A percentile compares a stretch with the other conserved stretches of the same genome.
Evolutionary conservation across 2,329 filamentous ascomycete species (phyloP).

Genomic region (Paraconiothyrium sp.): DNA sequence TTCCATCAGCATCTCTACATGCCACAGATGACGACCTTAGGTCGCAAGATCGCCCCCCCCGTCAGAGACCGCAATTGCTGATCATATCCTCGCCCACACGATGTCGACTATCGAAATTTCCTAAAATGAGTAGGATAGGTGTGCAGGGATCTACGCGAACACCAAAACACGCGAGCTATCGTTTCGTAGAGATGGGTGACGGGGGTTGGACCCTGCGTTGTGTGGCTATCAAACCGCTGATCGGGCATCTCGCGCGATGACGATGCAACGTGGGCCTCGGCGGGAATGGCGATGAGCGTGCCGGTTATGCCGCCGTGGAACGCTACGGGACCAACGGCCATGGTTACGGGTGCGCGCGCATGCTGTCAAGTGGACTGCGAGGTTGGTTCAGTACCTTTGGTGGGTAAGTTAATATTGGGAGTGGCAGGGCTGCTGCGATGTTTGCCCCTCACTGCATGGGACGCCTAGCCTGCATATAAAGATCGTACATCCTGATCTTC

Average conservation of each 20-base stretch:
- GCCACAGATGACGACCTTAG: not conserved
- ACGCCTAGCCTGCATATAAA: constrained; percentile 4
- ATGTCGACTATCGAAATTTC: constrained; percentile 16
- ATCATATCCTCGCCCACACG: not conserved
- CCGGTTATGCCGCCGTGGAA: constrained; percentile 4
- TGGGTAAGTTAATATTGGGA: not conserved
- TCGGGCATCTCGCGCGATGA: constrained; percentile 1
- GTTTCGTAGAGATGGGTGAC: constrained; percentile 11
- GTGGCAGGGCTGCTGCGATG: constrained; percentile 1
- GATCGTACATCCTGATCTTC: not conserved
- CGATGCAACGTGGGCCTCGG: constrained; percentile 10
- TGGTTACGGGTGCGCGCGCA: not conserved
- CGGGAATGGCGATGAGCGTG: not conserved
- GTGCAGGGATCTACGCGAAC: constrained; percentile 1
- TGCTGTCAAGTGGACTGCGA: not conserved
- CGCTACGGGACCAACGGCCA: not conserved
- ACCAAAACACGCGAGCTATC: constrained; percentile 6
- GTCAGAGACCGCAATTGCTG: not conserved
- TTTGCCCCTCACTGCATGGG: constrained; percentile 7
- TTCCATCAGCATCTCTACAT: not conserved
- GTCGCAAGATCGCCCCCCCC: not conserved
- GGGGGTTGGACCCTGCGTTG: not conserved
- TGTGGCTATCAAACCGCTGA: not conserved
- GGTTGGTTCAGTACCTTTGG: not conserved
- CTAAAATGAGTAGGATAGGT: constrained; percentile 3